A percentile compares a stretch with the other conserved stretches of the same genome.
Evolutionary conservation across 2,329 filamentous ascomycete species (phyloP).

Genomic region (Scedosporium dehoogii): DNA sequence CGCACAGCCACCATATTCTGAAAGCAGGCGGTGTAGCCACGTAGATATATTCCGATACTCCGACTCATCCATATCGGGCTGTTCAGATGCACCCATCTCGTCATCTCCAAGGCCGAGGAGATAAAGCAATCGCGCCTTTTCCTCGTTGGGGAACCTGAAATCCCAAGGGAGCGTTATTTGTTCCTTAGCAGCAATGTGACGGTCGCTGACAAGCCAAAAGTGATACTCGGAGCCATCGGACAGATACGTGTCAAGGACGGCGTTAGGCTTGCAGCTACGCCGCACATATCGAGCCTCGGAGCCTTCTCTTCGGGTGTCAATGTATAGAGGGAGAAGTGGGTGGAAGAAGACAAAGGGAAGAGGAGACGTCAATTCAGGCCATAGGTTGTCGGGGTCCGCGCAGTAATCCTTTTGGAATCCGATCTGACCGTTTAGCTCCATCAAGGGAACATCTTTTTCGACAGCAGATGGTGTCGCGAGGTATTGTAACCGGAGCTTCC

Average conservation of each 20-base stretch:
- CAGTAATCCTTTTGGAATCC: slow-evolving; percentile 67
- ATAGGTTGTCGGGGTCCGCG: slow-evolving; percentile 53
- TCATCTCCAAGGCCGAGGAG: slow-evolving; percentile 55
- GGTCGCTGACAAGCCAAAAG: slow-evolving; percentile 84
- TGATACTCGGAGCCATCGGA: slow-evolving; percentile 72
- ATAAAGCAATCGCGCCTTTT: slow-evolving; percentile 43
- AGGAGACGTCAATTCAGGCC: slow-evolving; percentile 54
- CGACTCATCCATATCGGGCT: slow-evolving; percentile 42
- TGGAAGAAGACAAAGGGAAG: slow-evolving; percentile 80
- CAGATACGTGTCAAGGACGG: slow-evolving; percentile 77
- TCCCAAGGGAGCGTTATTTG: slow-evolving; percentile 60
- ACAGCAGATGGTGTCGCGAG: slow-evolving; percentile 43
- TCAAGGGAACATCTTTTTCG: slow-evolving; percentile 45
- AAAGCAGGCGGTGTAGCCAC: slow-evolving; percentile 61
- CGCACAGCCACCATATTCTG: slow-evolving; percentile 71
- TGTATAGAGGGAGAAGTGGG: slow-evolving; percentile 78
- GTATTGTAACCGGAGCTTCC: slow-evolving; percentile 60
- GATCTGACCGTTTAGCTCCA: slow-evolving; percentile 69
- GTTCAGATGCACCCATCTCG: slow-evolving; percentile 27
- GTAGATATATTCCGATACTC: slow-evolving; percentile 51
- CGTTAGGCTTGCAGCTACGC: slow-evolving; percentile 83
- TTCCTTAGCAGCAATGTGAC: slow-evolving; percentile 56
- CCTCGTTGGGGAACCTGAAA: slow-evolving; percentile 50
- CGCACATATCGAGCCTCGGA: slow-evolving; percentile 82
- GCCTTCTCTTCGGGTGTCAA: slow-evolving; percentile 83